Evolutionary conservation across 192 early-diverging fungal genomes (phyloP), one percentile per base, ranked within the genome.

Genomic region (Entomortierella parvispora): DNA sequence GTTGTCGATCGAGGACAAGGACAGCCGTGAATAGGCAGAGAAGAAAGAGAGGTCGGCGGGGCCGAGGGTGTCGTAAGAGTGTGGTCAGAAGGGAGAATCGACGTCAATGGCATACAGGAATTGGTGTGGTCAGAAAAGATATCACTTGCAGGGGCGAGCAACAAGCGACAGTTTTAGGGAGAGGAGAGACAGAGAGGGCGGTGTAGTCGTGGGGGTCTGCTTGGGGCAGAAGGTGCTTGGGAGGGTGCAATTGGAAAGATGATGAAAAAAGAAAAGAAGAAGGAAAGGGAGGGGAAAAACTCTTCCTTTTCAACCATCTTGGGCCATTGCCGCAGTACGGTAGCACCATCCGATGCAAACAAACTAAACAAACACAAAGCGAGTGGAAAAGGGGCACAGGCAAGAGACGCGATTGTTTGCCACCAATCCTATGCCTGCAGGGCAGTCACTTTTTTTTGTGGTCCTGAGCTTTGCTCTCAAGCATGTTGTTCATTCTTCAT

Each of bases 51-150:
- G 3, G 7, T 7, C 7, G 37, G 51, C 28, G 22, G 34, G 34
- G 15, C 15, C n/a, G 11, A 31, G 44, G 26, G 58, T 14, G 40
- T 22, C 6, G 25, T 17, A 10, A 15, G 4, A 4, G 42, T 42
- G 40, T 23, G 14, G 0, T 0, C 40, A 0, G 22, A 3, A 44
- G 26, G 18, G 26, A 44, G 6, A 29, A 15, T 32, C 20, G 42
- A 7, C 22, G 43, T 46, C 54, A 56, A 56, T 56, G 54, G 54
- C 54, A 56, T 56, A 56, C 31, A 56, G n/a, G 18, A 32, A 22
- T 15, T 37, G n/a, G 10, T 37, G 32, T 26, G 31, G 28, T 20
- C 18, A 56, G 7, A 14, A 34, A 8, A 20, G 4, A 11, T 23
- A 10, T 31, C 54, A 56, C 54, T 56, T 56, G 54, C 22, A 22